phyloP scores from a whole-genome alignment of 371 early-diverging fungal genomes.

The Zancudomyces culisetae region DNA sequence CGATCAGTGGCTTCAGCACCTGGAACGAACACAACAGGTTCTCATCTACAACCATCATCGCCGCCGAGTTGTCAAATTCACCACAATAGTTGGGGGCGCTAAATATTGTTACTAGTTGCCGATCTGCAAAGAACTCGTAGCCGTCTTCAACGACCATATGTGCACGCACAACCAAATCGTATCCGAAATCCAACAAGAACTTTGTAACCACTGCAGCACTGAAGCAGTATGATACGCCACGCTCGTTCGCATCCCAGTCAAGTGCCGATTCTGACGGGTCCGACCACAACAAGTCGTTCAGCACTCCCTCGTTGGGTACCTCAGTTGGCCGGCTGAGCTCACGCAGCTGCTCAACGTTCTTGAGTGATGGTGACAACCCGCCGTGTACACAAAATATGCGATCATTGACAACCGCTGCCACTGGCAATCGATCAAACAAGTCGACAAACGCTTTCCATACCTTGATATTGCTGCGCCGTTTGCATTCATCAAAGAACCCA shows the following conservation, averaged over 20 bases:
- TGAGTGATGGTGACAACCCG: slow-evolving; percentile 78
- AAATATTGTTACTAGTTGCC: slow-evolving; percentile 85
- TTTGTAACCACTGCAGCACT: slow-evolving; percentile 66
- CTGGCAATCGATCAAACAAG: slow-evolving; percentile 82
- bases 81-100: slow-evolving; percentile 94
- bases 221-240: slow-evolving; percentile 83
- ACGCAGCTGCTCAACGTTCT: slow-evolving; percentile 77
- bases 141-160: slow-evolving; percentile 95
- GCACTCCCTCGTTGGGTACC: slow-evolving; percentile 79
- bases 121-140: slow-evolving; percentile 84
- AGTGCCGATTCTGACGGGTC: slow-evolving; percentile 62
- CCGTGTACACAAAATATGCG: slow-evolving; percentile 96
- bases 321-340: slow-evolving; percentile 83
- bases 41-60: slow-evolving; percentile 95
- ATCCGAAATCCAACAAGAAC: slow-evolving; percentile 79
- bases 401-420: slow-evolving; percentile 82
- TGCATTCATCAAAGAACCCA: slow-evolving; percentile 98
- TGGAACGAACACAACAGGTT: slow-evolving; percentile 57
- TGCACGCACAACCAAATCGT: slow-evolving; percentile 83
- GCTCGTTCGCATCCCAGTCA: slow-evolving; percentile 83
- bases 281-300: slow-evolving; percentile 92
- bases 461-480: slow-evolving; percentile 78
- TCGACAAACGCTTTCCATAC: slow-evolving; percentile 86
- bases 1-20: slow-evolving; percentile 17
- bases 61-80: slow-evolving; percentile 90